These are phyloP conservation scores for Phytophthora cactorum DNA, from an alignment of 352 stramenopile genomes.

Conservation along the genomic window DNA sequence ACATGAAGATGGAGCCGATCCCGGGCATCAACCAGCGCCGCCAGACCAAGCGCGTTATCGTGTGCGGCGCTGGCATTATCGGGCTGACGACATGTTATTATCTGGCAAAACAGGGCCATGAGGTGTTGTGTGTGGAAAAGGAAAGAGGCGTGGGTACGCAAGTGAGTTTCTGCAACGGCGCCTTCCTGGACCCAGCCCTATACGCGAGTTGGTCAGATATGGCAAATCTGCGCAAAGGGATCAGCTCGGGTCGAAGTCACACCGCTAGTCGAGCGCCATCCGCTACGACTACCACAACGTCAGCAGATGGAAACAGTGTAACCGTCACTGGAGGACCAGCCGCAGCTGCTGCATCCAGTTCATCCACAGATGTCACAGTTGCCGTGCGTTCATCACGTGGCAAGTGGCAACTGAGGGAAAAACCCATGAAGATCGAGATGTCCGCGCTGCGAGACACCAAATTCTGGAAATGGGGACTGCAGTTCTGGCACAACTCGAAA, in stretches of 20 bases:
- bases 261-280: constrained; percentile 9
- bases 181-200: constrained; percentile 83
- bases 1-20: constrained; percentile 74
- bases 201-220: constrained; percentile 87
- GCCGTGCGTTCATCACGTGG: constrained; percentile 26
- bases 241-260: constrained; percentile 16
- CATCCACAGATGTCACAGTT: constrained; percentile 35
- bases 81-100: constrained; percentile 88
- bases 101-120: constrained; percentile 83
- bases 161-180: constrained; percentile 82
- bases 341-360: constrained; percentile 41
- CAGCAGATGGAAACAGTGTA: constrained; percentile 43
- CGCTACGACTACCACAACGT: constrained; percentile 21
- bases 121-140: constrained; percentile 89
- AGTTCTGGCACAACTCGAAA: constrained; percentile 88
- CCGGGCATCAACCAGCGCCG: constrained; percentile 61
- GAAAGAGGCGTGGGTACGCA: constrained; percentile 81
- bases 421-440: constrained; percentile 87
- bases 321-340: constrained; percentile 41
- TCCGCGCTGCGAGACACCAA: constrained; percentile 79
- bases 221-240: constrained; percentile 59
- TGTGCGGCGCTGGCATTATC: constrained; percentile 87
- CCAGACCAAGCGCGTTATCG: constrained; percentile 83
- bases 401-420: constrained; percentile 53
- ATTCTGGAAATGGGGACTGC: constrained; percentile 89